These are phyloP conservation scores for Nakaseomyces delphensis DNA, from an alignment of 1,139 yeast species.

Conservation along the genomic window DNA sequence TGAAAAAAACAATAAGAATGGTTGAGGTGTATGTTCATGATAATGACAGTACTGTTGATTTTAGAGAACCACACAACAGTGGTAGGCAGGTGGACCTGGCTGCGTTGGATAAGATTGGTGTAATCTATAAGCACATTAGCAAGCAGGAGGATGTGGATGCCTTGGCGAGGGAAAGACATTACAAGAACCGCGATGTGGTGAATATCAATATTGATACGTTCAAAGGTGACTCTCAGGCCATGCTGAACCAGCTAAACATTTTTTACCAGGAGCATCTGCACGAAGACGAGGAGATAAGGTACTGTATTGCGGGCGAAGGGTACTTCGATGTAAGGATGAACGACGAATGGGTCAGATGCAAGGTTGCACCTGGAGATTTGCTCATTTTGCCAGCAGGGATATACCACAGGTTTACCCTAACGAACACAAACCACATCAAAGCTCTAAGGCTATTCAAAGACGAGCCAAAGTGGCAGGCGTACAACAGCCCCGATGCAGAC, in stretches of 20 bases:
- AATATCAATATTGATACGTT: slow-evolving; percentile 52
- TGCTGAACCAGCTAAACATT: slow-evolving; percentile 54
- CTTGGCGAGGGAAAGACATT: slow-evolving; percentile 60
- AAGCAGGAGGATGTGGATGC: slow-evolving; percentile 50
- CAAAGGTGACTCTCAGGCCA: slow-evolving; percentile 51
- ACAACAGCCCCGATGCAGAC: slow-evolving; percentile 52
- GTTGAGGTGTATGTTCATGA: slow-evolving; percentile 64
- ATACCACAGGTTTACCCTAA: slow-evolving; percentile 81
- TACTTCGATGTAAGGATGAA: slow-evolving; percentile 72
- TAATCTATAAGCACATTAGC: slow-evolving; percentile 50
- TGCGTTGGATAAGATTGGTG: slow-evolving; percentile 56
- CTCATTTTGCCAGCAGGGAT: slow-evolving; percentile 82
- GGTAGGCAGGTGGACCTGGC: slow-evolving; percentile 48
- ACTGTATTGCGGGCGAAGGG: slow-evolving; percentile 82
- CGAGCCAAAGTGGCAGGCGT: slow-evolving; percentile 94
- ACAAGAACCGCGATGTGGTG: slow-evolving; percentile 73
- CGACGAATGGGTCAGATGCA: slow-evolving; percentile 74
- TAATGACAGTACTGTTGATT: slow-evolving; percentile 48
- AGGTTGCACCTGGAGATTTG: slow-evolving; percentile 57
- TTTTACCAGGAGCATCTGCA: slow-evolving; percentile 87
- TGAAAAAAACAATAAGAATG: slow-evolving; percentile 12
- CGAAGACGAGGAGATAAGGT: slow-evolving; percentile 95
- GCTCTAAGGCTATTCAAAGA: slow-evolving; percentile 85
- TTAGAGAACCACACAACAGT: slow-evolving; percentile 67
- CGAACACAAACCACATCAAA: slow-evolving; percentile 51